Evolutionary conservation across 352 stramenopile species (phyloP).

Genomic region (Globisporangium echinulatum): DNA sequence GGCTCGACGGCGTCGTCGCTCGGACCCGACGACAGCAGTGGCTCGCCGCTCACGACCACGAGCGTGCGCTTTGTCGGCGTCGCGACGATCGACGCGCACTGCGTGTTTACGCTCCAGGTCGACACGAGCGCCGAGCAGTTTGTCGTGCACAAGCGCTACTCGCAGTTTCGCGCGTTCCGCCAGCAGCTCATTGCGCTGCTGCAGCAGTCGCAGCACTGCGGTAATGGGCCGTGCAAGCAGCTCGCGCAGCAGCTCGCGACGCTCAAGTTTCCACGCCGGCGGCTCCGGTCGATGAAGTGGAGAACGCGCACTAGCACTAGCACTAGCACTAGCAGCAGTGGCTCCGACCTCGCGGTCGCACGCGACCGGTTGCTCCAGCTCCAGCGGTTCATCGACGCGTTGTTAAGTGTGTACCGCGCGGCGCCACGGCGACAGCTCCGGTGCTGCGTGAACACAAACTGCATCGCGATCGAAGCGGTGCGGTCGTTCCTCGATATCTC

Average conservation of each 20-base stretch:
- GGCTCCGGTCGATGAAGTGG: background rate
- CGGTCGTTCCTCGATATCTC: constrained; percentile 42
- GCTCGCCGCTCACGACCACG: constrained; percentile 24
- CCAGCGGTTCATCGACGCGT: constrained; percentile 44
- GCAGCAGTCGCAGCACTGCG: constrained; percentile 19
- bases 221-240: constrained; percentile 34
- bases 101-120: constrained; percentile 50
- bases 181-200: constrained; percentile 29
- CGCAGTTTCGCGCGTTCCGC: constrained; percentile 61
- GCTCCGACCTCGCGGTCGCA: constrained; percentile 24
- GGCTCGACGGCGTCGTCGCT: constrained; percentile 5
- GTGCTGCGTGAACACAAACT: constrained; percentile 52
- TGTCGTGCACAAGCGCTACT: constrained; percentile 60
- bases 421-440: constrained; percentile 41
- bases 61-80: constrained; percentile 42
- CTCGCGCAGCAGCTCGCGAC: constrained; percentile 32
- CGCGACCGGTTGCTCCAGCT: constrained; percentile 31
- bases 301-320: too few relatives aligned
- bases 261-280: constrained; percentile 54
- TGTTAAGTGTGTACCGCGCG: constrained; percentile 44
- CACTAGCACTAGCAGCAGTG: constrained; percentile 2
- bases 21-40: constrained; percentile 4
- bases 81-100: constrained; percentile 28
- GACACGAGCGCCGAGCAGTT: constrained; percentile 44
- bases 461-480: constrained; percentile 33